These are phyloP conservation scores for Cutaneotrichosporon mucoides DNA, from an alignment of 1,284 basidiomycete species.

Conservation along the genomic window DNA sequence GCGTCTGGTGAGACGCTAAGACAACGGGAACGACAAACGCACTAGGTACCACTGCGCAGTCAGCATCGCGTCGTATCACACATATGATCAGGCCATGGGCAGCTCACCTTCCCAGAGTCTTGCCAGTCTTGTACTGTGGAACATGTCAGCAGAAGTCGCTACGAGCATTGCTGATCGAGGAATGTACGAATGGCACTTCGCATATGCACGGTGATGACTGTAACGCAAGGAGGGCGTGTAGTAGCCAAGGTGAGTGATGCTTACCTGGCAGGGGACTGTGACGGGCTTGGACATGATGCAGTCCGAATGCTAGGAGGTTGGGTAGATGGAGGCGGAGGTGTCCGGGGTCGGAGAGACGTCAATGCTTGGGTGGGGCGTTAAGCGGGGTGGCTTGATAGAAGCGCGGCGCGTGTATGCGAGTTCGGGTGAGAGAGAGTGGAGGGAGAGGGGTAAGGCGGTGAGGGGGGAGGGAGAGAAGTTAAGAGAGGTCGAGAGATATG, in stretches of 20 bases:
- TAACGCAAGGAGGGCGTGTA: no score
- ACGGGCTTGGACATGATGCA: slow-evolving; percentile 24
- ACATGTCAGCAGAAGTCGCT: not conserved
- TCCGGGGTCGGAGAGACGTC: not conserved
- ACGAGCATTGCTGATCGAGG: no score
- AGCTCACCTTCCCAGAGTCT: slow-evolving; percentile 84
- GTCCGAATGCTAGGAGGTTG: not conserved
- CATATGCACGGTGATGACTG: not conserved
- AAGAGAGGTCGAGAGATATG: no score
- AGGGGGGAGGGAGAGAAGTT: no score
- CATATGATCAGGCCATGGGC: slow-evolving; percentile 55
- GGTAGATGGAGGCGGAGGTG: not conserved
- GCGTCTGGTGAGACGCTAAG: no score
- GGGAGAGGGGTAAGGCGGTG: not conserved
- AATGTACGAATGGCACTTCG: no score
- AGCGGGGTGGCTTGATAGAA: no score
- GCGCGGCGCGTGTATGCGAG: no score
- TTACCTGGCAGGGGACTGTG: slow-evolving; percentile 64
- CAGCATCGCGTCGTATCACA: slow-evolving; percentile 3
- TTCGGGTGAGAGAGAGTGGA: not conserved
- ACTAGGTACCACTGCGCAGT: slow-evolving; percentile 46
- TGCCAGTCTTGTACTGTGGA: slow-evolving; percentile 81
- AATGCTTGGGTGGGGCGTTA: not conserved
- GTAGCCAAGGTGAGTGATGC: slow-evolving; percentile 16
- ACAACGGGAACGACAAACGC: not conserved